Base-by-base conservation (phyloP, 768 basidiomycete genomes). In the Scleroderma citrinum region DNA sequence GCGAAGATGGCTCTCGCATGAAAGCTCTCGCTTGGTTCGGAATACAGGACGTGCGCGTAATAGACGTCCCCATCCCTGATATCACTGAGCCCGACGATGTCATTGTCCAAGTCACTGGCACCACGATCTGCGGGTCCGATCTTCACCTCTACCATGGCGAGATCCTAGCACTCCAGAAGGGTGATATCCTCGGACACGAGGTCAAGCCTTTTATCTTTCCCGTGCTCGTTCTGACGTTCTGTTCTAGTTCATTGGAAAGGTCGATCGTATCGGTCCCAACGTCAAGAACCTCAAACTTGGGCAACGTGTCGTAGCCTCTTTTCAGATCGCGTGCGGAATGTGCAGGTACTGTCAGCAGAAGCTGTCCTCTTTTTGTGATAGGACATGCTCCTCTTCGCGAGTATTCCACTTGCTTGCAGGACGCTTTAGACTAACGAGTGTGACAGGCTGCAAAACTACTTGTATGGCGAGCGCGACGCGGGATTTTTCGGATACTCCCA, bases 151-250 rank as follows among this genome's bases (percentile, higher is more conserved):
- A 78, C 53, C 80, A 86, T 53, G 82, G 82, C 0, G 84, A 84
- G 56, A 86, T 88, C 52, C 59, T 85, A 57, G 70, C 77, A 2
- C 62, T 90, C 37, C 78, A 88, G 61, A 76, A 80, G 57, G 85
- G 83, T 7, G 86, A 88, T 62, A 87, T 89, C 48, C 67, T 88
- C 0, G 85, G 86, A 1, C 86, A 87, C 60, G 85, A 87, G 66
- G 76, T 76, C 23, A 29, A 29, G n/a, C 38, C 16, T 12, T 19
- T 19, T 23, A 26, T 29, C 34, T 21, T 24, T 41, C 20, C 24
- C 10, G 38, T 50, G 48, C 24, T 46, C 40, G 30, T 29, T 47
- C 24, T 21, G 20, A 40, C 30, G 26, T 17, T 29, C 19, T 43
- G 37, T 10, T 24, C 0, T 38, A 81, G 75, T 80, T 80, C 61